Percentiles rank a stretch among this genome's conserved stretches.
Conservation (phyloP, 2,329 filamentous ascomycete species). For the Hypoxylon sp. region DNA sequence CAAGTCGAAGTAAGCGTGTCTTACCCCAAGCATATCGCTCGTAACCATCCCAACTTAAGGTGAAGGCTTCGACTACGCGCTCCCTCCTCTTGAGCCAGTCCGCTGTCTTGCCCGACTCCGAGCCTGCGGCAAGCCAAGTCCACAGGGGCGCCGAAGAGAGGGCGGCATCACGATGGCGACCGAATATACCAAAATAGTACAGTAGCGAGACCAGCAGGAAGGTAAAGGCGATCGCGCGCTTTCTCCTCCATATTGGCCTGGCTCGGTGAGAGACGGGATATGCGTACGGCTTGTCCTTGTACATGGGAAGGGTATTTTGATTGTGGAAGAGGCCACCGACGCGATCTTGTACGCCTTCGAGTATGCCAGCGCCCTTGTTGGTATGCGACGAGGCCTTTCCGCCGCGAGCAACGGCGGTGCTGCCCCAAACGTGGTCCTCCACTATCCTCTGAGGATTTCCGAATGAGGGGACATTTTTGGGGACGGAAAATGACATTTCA, state of each 20-base stretch:
- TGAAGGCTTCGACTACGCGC: constrained; percentile 86
- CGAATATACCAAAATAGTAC: constrained; percentile 75
- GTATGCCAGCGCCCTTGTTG: constrained; percentile 46
- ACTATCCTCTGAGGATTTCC: constrained; percentile 67
- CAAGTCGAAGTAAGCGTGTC: constrained; percentile 45
- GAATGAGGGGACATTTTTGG: constrained; percentile 75
- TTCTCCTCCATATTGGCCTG: constrained; percentile 68
- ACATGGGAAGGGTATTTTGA: constrained; percentile 79
- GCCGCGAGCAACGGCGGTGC: constrained; percentile 55
- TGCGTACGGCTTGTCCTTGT: constrained; percentile 97
- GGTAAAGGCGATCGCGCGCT: constrained; percentile 63
- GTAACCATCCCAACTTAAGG: constrained; percentile 92
- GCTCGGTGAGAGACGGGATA: constrained; percentile 68
- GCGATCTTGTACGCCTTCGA: constrained; percentile 66
- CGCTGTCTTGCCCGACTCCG: constrained; percentile 52
- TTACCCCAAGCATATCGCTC: constrained; percentile 92
- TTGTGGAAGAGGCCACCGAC: constrained; percentile 71
- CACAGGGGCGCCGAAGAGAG: constrained; percentile 56
- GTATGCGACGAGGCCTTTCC: constrained; percentile 45
- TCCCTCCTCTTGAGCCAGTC: constrained; percentile 83
- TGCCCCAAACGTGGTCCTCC: constrained; percentile 73
- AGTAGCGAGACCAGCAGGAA: constrained; percentile 64
- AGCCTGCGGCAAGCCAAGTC: constrained; percentile 65
- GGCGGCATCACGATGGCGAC: constrained; percentile 45
- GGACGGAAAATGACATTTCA: constrained; percentile 72